Evolutionary conservation across 2,329 filamentous ascomycete genomes (phyloP).

Genomic region (Hymenoscyphus occultus): DNA sequence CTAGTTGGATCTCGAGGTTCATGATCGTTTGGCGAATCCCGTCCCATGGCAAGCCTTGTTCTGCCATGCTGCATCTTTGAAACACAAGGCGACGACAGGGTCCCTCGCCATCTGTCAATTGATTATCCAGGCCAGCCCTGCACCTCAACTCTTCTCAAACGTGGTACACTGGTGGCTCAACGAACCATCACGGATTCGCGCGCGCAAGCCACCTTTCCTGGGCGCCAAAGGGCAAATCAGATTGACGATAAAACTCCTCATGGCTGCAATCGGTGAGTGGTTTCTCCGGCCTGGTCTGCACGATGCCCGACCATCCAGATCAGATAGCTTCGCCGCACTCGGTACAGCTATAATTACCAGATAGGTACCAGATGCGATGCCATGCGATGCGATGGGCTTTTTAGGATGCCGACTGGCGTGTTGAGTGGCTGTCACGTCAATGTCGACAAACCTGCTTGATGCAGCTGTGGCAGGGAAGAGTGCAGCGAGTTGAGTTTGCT

Average conservation of each 20-base stretch:
- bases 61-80: conserved; percentile 5
- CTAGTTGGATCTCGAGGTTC: conserved; percentile 9
- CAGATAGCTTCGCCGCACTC: too few species aligned
- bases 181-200: background rate
- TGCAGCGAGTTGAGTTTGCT: background rate
- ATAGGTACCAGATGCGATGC: background rate
- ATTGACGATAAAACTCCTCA: background rate
- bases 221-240: background rate
- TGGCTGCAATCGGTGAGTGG: conserved; percentile 3
- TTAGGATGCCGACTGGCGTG: background rate
- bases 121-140: background rate
- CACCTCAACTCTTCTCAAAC: conserved; percentile 1
- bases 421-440: background rate
- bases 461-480: conserved; percentile 3
- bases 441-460: conserved; percentile 5
- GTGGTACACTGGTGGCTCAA: background rate
- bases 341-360: conserved; percentile 2
- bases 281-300: background rate
- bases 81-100: conserved; percentile 2
- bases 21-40: conserved; percentile 6
- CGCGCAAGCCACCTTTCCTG: background rate
- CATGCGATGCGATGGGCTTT: background rate
- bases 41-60: conserved; percentile 1
- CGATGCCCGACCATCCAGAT: background rate
- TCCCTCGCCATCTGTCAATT: background rate